Base-by-base conservation (phyloP, 306 rosid species). In the Corylus americana region DNA sequence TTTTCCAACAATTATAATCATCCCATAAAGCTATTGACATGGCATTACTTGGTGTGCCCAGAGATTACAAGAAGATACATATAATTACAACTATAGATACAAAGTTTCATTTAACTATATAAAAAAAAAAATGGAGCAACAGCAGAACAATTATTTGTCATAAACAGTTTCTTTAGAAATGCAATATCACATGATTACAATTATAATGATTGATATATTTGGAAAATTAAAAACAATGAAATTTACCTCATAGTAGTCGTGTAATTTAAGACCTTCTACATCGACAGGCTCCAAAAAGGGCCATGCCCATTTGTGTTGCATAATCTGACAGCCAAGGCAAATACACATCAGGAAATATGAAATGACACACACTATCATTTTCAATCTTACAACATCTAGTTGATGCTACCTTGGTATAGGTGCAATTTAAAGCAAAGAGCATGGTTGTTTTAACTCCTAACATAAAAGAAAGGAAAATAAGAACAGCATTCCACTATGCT, bases 231-330 rank as follows among this genome's bases (percentile, higher is more conserved):
- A 64, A 47, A 44, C 29, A 13, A 66, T 57, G 61, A 64, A 80
- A 44, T 82, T 83, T 86, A 92, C 98, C 97, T 91, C 91, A 62
- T 83, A 92, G 75, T 94, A 92, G 89, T 94, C 98, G 58, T 91
- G 83, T 79, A 94, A 88, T 66, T 93, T 92, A 61, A 94, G 97
- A 75, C 95, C 97, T 84, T 87, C 92, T 49, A 94, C 97, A 84
- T 92, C 98, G 61, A 94, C 97, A 64, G 97, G 97, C 80, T 92
- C 92, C 97, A 92, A 87, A 90, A 94, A 92, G 74, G 98, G 97
- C 94, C 93, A 89, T 17, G 97, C 93, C 90, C 90, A 88, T 83
- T 91, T 92, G 86, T 92, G 97, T 68, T 93, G 95, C 17, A 97
- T 87, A n/a, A 94, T 86, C 97, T 94, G 91, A 85, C 44, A 45